Conservation (phyloP, 345 rosid species). For the Salix suchowensis region DNA sequence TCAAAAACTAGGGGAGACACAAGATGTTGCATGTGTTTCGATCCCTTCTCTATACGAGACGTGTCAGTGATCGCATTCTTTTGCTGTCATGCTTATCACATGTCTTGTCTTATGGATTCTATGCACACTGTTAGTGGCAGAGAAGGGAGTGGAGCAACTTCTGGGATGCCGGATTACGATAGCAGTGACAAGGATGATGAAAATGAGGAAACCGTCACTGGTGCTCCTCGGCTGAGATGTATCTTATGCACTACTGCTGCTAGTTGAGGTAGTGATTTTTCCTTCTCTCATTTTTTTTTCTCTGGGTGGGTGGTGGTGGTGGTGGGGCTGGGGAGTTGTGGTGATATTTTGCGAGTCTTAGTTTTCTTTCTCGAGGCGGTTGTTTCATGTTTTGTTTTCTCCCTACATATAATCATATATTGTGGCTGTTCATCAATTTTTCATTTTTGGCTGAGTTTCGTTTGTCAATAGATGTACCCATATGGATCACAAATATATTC, state of each 20-base stretch:
- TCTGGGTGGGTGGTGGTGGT: background rate
- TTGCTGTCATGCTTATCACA: conserved; percentile 95
- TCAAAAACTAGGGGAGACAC: conserved; percentile 83
- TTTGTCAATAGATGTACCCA: conserved; percentile 4
- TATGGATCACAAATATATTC: background rate
- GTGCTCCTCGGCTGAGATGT: conserved; percentile 63
- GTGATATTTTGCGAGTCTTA: background rate
- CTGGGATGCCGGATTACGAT: conserved; percentile 35
- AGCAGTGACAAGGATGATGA: conserved; percentile 43
- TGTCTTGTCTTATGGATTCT: conserved; percentile 74
- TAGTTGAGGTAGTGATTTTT: conserved; percentile 33
- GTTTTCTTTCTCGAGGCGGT: background rate
- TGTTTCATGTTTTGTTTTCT: background rate
- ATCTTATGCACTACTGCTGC: conserved; percentile 97
- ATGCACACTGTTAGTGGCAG: conserved; percentile 46
- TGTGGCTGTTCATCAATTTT: background rate
- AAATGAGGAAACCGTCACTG: conserved; percentile 33
- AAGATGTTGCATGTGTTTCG: conserved; percentile 95
- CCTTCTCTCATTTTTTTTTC: background rate
- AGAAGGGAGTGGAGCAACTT: conserved; percentile 29
- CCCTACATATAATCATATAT: background rate
- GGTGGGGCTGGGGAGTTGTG: too few relatives aligned
- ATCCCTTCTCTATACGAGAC: conserved; percentile 72
- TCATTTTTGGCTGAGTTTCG: conserved; percentile 4
- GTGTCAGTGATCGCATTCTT: conserved; percentile 76